Evolutionary conservation across 176 grass and related monocot genomes (phyloP).

Genomic region (Bromus sterilis): DNA sequence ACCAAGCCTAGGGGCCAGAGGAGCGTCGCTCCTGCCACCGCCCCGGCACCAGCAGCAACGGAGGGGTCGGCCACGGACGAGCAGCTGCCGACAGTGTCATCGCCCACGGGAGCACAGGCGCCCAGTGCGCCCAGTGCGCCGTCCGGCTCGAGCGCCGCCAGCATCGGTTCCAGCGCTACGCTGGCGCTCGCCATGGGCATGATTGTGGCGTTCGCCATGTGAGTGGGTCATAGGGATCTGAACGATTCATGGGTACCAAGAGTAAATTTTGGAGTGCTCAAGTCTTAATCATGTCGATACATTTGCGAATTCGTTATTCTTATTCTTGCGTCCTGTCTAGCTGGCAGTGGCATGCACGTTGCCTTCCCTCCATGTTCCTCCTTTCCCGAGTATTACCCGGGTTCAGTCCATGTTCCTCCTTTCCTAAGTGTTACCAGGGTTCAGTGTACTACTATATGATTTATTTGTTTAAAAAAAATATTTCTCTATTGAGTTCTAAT

Average conservation of each 20-base stretch:
- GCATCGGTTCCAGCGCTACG: conserved; percentile 14
- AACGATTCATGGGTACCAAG: background rate
- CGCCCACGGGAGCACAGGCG: conserved; percentile 15
- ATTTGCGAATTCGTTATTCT: background rate
- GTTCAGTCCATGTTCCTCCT: background rate
- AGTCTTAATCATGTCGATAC: background rate
- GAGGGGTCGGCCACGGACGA: background rate
- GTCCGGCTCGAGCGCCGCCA: conserved; percentile 29
- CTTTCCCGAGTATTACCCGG: background rate
- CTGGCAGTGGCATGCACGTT: conserved; percentile 8
- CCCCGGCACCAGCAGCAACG: conserved; percentile 2
- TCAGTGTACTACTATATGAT: background rate
- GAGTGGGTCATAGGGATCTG: conserved; percentile 20
- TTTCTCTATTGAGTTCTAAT: no score
- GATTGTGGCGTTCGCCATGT: conserved; percentile 28
- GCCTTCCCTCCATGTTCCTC: background rate
- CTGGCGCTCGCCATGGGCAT: conserved; percentile 28
- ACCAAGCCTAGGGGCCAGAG: conserved; percentile 14
- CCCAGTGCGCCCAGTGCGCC: conserved; percentile 18
- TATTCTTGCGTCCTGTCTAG: background rate
- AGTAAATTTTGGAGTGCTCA: background rate
- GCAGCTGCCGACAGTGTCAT: conserved; percentile 8
- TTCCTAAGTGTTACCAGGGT: background rate
- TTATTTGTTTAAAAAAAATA: no score
- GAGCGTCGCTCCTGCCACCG: background rate